Conservation (phyloP, 345 rosid genomes). For the Citrus hindsii region DNA sequence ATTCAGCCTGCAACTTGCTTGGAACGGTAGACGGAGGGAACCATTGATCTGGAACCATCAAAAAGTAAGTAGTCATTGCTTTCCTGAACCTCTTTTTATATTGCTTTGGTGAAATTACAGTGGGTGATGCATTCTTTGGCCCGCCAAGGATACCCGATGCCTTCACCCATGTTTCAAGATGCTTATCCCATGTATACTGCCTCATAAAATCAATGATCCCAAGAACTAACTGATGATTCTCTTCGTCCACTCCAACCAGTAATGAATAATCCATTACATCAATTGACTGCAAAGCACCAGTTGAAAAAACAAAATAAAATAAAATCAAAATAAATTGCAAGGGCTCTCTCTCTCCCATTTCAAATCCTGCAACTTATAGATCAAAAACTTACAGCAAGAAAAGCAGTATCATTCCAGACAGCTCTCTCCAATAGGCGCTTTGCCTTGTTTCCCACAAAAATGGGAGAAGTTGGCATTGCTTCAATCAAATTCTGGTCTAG, state of each 20-base stretch:
- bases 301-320: neutral
- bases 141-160: conserved; percentile 93
- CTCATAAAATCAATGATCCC: conserved; percentile 97
- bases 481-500: conserved; percentile 97
- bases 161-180: conserved; percentile 93
- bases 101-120: conserved; percentile 94
- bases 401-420: conserved; percentile 94
- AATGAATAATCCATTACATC: conserved; percentile 98
- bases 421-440: conserved; percentile 91
- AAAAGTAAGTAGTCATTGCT: conserved; percentile 87
- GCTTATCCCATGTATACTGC: conserved; percentile 99
- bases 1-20: conserved; percentile 55
- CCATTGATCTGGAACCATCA: conserved; percentile 98
- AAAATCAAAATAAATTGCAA: neutral
- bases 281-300: conserved; percentile 52
- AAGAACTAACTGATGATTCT: conserved; percentile 75
- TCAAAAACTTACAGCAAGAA: conserved; percentile 76
- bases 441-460: conserved; percentile 92
- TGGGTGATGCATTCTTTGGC: conserved; percentile 68
- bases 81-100: conserved; percentile 96
- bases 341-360: neutral
- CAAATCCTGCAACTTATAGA: neutral
- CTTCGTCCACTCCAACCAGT: conserved; percentile 91
- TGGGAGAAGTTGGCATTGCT: conserved; percentile 95
- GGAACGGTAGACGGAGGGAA: conserved; percentile 56